Base-by-base conservation (phyloP, 495 filamentous ascomycete species). In the Arthonia radiata region DNA sequence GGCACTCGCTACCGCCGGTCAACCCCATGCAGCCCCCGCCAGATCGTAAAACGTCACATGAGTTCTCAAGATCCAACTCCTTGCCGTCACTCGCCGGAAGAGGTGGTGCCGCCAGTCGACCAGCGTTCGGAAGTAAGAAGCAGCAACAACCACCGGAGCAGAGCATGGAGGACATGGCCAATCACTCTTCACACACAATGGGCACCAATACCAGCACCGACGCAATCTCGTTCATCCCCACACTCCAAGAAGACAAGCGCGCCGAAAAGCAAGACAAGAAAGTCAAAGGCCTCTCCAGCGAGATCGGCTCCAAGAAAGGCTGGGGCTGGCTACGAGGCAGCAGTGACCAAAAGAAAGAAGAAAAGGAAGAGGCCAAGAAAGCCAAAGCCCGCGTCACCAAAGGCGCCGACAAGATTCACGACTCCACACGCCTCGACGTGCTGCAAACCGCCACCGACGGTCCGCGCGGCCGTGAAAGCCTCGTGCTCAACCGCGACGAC, bases 171-270 rank as follows among this genome's bases (percentile, higher is more conserved):
- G 67, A 77, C 19, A 64, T 74, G 37, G 51, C 61, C 8, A 53
- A 54, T 10, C 54, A 59, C 29, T 61, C 69, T n/a, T 65, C 71
- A 4, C 56, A 67, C 15, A 47, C 83, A 1, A 70, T 75, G 7
- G 79, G 72, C 12, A 73, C 68, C 36, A 66, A 52, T 23, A 68
- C 59, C 0, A 61, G 71, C 11, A 90, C 75, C 1, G 77, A 81
- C 41, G 69, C 56, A 30, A 55, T 89, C 9, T 81, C 78, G 1
- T 78, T 82, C 40, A 80, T 89, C 25, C 81, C 81, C 2, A 89
- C 73, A 1, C 52, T 78, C 15, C 39, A 56, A 2, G 67, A 77
- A 31, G 71, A 76, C 26, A 68, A 64, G 32, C 69, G 64, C 33
- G 34, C 53, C 0, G 70, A 76, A 31, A 52, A 57, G 29, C 78